Conservation (phyloP, 345 rosid species). For the Jatropha curcas region DNA sequence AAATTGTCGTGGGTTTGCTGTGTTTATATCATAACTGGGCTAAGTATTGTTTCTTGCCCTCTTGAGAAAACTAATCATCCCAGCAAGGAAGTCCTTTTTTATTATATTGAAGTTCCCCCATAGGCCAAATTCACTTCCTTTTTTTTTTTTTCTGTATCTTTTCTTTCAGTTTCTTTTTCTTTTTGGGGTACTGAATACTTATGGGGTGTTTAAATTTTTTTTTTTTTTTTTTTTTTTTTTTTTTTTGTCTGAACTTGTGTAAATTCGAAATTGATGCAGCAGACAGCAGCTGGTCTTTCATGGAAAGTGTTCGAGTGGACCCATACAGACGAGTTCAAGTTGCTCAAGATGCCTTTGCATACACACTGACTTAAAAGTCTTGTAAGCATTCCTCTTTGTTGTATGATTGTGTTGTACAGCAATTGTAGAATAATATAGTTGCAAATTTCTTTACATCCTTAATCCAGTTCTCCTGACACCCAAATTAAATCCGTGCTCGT, state of each 20-base stretch:
- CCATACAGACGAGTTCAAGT: background rate
- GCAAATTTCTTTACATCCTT: background rate
- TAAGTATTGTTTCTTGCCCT: too few species aligned
- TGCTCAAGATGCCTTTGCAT: background rate
- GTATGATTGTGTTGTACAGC: constrained; percentile 24
- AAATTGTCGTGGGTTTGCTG: too few species aligned
- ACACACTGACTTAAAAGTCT: constrained; percentile 7
- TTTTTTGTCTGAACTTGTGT: constrained; percentile 7
- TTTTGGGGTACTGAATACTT: too few species aligned
- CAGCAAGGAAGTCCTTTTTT: too few species aligned
- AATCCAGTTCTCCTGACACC: background rate
- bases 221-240: too few species aligned
- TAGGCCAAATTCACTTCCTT: too few species aligned
- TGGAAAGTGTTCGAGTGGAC: background rate
- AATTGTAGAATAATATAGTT: constrained; percentile 15
- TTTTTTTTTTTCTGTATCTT: too few species aligned
- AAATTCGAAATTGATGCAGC: constrained; percentile 28
- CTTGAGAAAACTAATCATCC: too few species aligned
- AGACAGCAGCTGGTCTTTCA: constrained; percentile 11
- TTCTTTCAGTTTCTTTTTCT: too few species aligned
- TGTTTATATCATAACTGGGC: too few species aligned
- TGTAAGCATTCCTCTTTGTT: constrained; percentile 21
- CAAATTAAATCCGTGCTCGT: background rate
- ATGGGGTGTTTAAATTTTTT: too few species aligned
- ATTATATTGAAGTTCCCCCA: too few species aligned